These are phyloP conservation scores for Clavispora carvajalis DNA, from an alignment of 805 yeast genomes.

Conservation along the genomic window DNA sequence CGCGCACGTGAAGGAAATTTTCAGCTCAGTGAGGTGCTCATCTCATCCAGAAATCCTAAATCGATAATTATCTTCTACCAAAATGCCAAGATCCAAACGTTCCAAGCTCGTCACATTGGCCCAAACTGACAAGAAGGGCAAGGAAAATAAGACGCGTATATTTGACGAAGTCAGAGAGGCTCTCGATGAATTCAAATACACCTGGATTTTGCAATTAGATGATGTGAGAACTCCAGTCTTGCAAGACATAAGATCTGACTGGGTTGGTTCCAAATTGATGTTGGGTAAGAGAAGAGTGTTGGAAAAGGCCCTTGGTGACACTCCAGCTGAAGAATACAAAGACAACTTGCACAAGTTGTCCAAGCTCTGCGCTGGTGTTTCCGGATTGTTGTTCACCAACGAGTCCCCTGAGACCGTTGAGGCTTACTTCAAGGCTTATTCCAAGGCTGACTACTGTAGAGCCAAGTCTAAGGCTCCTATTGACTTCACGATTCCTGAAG, in stretches of 20 bases:
- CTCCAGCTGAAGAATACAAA: constrained; percentile 83
- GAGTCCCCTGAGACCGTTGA: constrained; percentile 85
- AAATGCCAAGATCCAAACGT: constrained; percentile 96
- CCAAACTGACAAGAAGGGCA: constrained; percentile 93
- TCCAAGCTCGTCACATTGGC: constrained; percentile 93
- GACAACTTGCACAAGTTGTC: constrained; percentile 74
- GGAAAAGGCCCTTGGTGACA: constrained; percentile 86
- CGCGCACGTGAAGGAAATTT: constrained; percentile 6
- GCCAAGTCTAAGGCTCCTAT: constrained; percentile 83
- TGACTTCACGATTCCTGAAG: constrained; percentile 81
- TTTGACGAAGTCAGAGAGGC: constrained; percentile 86
- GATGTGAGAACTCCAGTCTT: constrained; percentile 94
- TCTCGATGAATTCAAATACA: constrained; percentile 69
- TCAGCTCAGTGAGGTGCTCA: constrained; percentile 2
- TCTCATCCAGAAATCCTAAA: constrained; percentile 1
- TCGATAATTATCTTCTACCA: background rate
- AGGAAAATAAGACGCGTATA: constrained; percentile 83
- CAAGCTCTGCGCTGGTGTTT: constrained; percentile 63
- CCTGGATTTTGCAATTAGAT: constrained; percentile 81
- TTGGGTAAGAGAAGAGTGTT: constrained; percentile 92
- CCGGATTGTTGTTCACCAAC: constrained; percentile 85
- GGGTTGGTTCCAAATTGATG: constrained; percentile 85
- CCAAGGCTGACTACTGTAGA: constrained; percentile 80
- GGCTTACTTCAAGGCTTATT: constrained; percentile 77
- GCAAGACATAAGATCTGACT: constrained; percentile 86